Evolutionary conservation across 805 yeast genomes (phyloP).

Genomic region (Kodamaea laetipori): DNA sequence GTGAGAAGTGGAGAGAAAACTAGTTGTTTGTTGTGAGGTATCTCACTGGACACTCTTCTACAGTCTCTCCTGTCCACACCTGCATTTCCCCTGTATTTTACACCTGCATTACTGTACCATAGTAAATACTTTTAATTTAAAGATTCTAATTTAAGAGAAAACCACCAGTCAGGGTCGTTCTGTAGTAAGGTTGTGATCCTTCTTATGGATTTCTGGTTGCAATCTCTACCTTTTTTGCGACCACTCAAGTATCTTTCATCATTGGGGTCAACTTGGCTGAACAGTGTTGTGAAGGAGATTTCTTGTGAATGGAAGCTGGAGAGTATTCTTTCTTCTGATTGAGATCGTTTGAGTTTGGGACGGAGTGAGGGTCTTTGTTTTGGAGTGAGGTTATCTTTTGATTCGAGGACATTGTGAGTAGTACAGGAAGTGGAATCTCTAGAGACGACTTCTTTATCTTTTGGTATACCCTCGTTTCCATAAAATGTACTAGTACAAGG

Average conservation of each 20-base stretch:
- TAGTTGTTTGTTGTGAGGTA: conserved; percentile 27
- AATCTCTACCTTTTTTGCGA: background rate
- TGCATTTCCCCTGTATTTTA: too few relatives aligned
- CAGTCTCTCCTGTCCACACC: too few relatives aligned
- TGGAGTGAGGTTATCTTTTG: too few relatives aligned
- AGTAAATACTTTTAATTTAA: background rate
- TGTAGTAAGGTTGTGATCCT: conserved; percentile 1
- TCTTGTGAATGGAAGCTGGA: conserved; percentile 14
- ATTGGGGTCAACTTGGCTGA: background rate
- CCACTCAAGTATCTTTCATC: conserved; percentile 3
- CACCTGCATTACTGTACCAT: too few relatives aligned
- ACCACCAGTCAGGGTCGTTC: conserved; percentile 9
- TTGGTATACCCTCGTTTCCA: too few relatives aligned
- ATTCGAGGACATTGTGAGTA: too few relatives aligned
- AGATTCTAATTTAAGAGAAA: conserved; percentile 7
- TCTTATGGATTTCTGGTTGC: background rate
- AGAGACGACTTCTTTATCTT: background rate
- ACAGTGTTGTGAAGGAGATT: conserved; percentile 5
- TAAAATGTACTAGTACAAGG: too few relatives aligned
- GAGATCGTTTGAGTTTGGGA: background rate
- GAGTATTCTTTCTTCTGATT: conserved; percentile 1
- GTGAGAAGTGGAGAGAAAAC: conserved; percentile 96
- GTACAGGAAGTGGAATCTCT: too few relatives aligned
- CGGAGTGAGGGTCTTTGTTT: background rate
- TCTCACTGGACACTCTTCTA: background rate